Percentiles rank a stretch among this genome's conserved stretches.
phyloP scores from a whole-genome alignment of 495 filamentous ascomycete genomes.

The Podospora fimiseda region DNA sequence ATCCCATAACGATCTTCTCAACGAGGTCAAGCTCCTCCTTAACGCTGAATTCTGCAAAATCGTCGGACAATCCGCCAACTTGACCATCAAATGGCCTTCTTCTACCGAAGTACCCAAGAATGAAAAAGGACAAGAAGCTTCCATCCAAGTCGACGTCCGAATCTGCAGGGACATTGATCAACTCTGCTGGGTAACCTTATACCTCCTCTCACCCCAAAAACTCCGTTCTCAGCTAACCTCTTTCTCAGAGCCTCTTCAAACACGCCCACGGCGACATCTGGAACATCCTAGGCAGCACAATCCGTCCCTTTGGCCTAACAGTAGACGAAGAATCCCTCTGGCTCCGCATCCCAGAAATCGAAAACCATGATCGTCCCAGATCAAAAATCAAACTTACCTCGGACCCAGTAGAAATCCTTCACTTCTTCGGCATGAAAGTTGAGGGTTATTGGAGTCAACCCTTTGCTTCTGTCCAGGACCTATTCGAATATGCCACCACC shows the following conservation, averaged over 20 bases:
- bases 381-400: slow-evolving; percentile 51
- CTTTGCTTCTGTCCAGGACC: slow-evolving; percentile 45
- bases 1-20: slow-evolving; percentile 9
- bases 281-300: slow-evolving; percentile 56
- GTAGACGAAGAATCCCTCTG: slow-evolving; percentile 53
- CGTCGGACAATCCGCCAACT: slow-evolving; percentile 23
- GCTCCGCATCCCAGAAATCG: slow-evolving; percentile 57
- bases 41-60: slow-evolving; percentile 24
- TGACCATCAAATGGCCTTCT: slow-evolving; percentile 48
- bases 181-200: slow-evolving; percentile 51
- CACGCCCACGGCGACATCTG: slow-evolving; percentile 59
- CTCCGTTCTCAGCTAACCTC: background rate
- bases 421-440: slow-evolving; percentile 52
- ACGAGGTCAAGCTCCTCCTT: slow-evolving; percentile 23
- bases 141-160: slow-evolving; percentile 61
- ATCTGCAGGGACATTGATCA: slow-evolving; percentile 36
- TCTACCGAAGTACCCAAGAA: slow-evolving; percentile 3
- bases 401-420: slow-evolving; percentile 45
- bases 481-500: slow-evolving; percentile 49
- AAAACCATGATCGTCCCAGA: slow-evolving; percentile 46
- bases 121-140: slow-evolving; percentile 20
- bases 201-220: too few relatives aligned
- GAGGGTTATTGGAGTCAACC: slow-evolving; percentile 33
- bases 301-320: slow-evolving; percentile 57
- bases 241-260: slow-evolving; percentile 44